A percentile compares a stretch with the other conserved stretches of the same genome.
Evolutionary conservation across 192 early-diverging fungal genomes (phyloP).

Genomic region (Linnemannia exigua): DNA sequence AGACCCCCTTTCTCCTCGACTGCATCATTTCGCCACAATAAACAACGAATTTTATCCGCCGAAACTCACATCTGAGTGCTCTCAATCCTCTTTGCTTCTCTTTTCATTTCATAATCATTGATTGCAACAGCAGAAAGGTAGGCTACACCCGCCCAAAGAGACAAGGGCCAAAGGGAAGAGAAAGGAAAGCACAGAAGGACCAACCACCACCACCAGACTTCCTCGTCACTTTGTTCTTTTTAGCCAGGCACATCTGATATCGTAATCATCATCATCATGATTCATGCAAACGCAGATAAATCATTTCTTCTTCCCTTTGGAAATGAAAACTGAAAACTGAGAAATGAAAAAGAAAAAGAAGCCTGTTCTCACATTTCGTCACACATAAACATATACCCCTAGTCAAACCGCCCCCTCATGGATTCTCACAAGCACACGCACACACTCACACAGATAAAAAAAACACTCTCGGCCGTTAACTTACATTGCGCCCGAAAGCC

Average conservation of each 20-base stretch:
- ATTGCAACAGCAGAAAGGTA: not conserved
- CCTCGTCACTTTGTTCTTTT: not conserved
- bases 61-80: not conserved
- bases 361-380: not conserved
- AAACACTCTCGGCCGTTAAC: not conserved
- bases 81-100: not conserved
- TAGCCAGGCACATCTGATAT: not conserved
- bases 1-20: not conserved
- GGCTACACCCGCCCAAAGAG: not conserved
- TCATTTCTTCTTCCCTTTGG: not conserved
- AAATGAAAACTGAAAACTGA: not conserved
- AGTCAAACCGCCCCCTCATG: too few relatives aligned
- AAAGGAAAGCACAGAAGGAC: not conserved
- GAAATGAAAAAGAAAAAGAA: not conserved
- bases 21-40: too few relatives aligned
- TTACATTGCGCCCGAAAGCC: slow-evolving; percentile 48
- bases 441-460: too few relatives aligned
- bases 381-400: not conserved
- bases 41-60: not conserved
- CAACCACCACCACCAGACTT: not conserved
- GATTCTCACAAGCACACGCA: not conserved
- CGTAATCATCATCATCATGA: not conserved
- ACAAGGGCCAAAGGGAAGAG: not conserved
- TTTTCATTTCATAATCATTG: not conserved
- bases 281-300: slow-evolving; percentile 1